Evolutionary conservation across 352 stramenopile genomes (phyloP).

Genomic region (Blastocystis sp.): DNA sequence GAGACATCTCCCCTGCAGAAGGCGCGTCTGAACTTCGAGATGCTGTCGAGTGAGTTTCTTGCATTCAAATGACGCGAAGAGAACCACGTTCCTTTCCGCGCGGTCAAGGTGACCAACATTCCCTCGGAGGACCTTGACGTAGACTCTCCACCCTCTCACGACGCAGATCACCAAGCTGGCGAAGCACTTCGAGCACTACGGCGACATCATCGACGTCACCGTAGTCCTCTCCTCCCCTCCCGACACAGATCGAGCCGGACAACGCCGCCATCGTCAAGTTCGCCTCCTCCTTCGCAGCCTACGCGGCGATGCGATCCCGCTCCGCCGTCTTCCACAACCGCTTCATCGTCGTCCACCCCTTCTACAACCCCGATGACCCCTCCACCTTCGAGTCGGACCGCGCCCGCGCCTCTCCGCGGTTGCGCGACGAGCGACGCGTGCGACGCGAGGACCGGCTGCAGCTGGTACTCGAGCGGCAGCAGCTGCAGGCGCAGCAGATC

Average conservation of each 20-base stretch:
- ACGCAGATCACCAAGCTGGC: not conserved
- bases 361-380: conserved; percentile 24
- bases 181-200: conserved; percentile 48
- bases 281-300: not conserved
- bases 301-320: conserved; percentile 17
- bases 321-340: conserved; percentile 41
- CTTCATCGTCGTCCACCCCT: conserved; percentile 11
- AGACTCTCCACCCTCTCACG: not conserved
- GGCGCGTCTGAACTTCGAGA: not conserved
- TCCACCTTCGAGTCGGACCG: conserved; percentile 4
- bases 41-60: not conserved
- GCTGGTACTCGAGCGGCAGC: not conserved
- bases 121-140: not conserved
- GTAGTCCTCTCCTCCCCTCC: not conserved
- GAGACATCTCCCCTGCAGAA: conserved; percentile 30
- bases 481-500: not conserved
- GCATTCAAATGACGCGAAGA: not conserved
- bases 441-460: not conserved
- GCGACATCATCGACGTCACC: conserved; percentile 20
- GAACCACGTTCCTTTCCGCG: conserved; percentile 10
- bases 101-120: conserved; percentile 2
- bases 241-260: not conserved
- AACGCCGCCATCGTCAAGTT: conserved; percentile 16
- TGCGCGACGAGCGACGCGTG: not conserved
- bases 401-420: not conserved